Percentiles rank a stretch among this genome's conserved stretches.
phyloP scores from a whole-genome alignment of 495 filamentous ascomycete species.

The Penicillium cataractarum region DNA sequence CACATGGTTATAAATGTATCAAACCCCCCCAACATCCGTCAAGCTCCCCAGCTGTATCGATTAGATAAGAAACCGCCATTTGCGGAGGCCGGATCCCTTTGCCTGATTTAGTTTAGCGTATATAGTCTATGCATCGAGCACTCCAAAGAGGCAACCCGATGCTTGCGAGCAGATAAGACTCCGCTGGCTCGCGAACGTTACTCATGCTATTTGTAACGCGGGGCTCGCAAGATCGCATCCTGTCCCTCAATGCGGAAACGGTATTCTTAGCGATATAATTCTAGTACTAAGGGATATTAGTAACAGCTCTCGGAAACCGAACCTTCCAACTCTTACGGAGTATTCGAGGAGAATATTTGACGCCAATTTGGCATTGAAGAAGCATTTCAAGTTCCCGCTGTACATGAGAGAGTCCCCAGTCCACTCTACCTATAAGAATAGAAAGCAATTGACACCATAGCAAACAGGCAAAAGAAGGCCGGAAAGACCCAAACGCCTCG shows the following conservation, averaged over 20 bases:
- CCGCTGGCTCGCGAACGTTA: background rate
- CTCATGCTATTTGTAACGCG: slow-evolving; percentile 10
- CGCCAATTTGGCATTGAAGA: background rate
- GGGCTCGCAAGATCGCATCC: slow-evolving; percentile 20
- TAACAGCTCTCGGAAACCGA: background rate
- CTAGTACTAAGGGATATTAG: background rate
- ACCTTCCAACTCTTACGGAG: background rate
- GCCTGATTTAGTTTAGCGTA: slow-evolving; percentile 31
- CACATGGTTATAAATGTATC: background rate
- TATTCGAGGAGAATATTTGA: background rate
- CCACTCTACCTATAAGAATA: slow-evolving; percentile 20
- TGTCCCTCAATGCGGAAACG: slow-evolving; percentile 21
- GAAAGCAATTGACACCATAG: slow-evolving; percentile 17
- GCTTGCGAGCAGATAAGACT: slow-evolving; percentile 19
- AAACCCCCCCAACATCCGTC: background rate
- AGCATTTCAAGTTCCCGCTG: slow-evolving; percentile 6
- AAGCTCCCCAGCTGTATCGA: background rate
- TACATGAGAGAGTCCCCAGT: slow-evolving; percentile 18
- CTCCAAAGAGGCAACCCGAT: slow-evolving; percentile 25
- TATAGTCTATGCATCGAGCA: background rate
- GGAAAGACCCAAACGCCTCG: slow-evolving; percentile 29
- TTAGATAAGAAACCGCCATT: slow-evolving; percentile 21
- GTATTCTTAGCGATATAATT: background rate
- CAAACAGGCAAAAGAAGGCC: slow-evolving; percentile 20
- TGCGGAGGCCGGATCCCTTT: slow-evolving; percentile 36